Evolutionary conservation across 345 rosid genomes (phyloP), one percentile per base, ranked within the genome.

Genomic region (Aquilaria malaccensis): DNA sequence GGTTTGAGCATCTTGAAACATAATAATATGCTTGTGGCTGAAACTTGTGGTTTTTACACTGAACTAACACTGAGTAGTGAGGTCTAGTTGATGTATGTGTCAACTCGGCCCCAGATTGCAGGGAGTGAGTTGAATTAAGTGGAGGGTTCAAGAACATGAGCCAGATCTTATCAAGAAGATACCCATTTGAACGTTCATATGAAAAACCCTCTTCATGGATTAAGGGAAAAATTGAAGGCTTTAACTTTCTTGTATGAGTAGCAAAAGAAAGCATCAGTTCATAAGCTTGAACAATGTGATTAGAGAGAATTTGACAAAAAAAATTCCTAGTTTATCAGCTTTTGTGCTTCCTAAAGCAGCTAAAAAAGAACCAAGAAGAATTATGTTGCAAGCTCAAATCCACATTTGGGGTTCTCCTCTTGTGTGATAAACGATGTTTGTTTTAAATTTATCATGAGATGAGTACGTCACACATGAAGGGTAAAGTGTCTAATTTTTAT

Each of bases 191-290:
- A 48, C 59, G 54, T 74, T 72, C 76, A 76, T 7, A 22, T 75
- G 71, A 81, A 94, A 64, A 85, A 84, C 57, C 96, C 92, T 6
- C 98, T 88, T 65, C 90, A 92, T 71, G 98, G 98, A 3, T 67
- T 92, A 67, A 92, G 85, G 63, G 98, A 92, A 73, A 89, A 86
- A 81, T 80, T 92, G 96, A 86, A 60, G 79, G 93, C 91, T 67
- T 72, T 92, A 29, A 85, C 95, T 58, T 80, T 83, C 50, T 83
- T 92, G 56, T 92, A 92, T 72, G 96, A 92, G 85, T 89, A 89
- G 72, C 92, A 86, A 68, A 92, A 92, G 87, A 77, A 74, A 77
- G 88, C 91, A 13, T 82, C 87, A 45, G 71, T 67, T 32, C 61
- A 76, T 69, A 0, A 68, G 58, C 10, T 66, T 72, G 57, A 60